Base-by-base conservation (phyloP, 129 eudicot species). In the Helianthus tuberosus region DNA sequence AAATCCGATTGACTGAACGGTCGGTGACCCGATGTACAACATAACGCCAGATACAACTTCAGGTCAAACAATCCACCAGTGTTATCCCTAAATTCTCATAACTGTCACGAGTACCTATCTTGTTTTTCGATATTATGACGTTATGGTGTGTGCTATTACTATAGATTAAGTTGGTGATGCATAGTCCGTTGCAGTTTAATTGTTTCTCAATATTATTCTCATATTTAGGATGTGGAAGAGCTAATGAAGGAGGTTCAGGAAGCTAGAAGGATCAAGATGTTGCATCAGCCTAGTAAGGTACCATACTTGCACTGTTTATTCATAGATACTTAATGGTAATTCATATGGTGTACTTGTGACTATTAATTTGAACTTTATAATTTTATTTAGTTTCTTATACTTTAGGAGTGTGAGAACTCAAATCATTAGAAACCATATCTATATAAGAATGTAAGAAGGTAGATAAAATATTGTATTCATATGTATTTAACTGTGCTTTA, bases 231-330 rank as follows among this genome's bases (percentile, higher is more conserved):
- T 58, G 64, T 88, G 76, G 98, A 93, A 72, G 96, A 90, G 74
- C 75, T 93, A 74, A 93, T 93, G 98, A 93, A 84, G 85, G 98
- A 93, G 77, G 98, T 93, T 82, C 97, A 90, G 39, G 97, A 90
- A 83, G 98, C 98, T 62, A 88, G 98, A 69, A 87, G 98, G 43
- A 93, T 93, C 80, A 93, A 84, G 81, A 93, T 93, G 97, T 75
- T 93, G 61, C 98, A 93, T 88, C 97, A 90, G 79, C 98, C 98
- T 46, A 93, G 98, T 79, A 90, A 85, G 98, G 98, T 90, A 83
- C 77, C 64, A 2, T 47, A 49, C 41, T 49, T 50, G 41, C 63
- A 15, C 4, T 74, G 76, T 29, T 11, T 1, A 14, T 13, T 51
- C 5, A 51, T 14, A 51, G 55, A 50, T 14, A 13, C 55, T n/a